Conservation (phyloP, 2,329 filamentous ascomycete genomes). For the Trichoderma sp. region DNA sequence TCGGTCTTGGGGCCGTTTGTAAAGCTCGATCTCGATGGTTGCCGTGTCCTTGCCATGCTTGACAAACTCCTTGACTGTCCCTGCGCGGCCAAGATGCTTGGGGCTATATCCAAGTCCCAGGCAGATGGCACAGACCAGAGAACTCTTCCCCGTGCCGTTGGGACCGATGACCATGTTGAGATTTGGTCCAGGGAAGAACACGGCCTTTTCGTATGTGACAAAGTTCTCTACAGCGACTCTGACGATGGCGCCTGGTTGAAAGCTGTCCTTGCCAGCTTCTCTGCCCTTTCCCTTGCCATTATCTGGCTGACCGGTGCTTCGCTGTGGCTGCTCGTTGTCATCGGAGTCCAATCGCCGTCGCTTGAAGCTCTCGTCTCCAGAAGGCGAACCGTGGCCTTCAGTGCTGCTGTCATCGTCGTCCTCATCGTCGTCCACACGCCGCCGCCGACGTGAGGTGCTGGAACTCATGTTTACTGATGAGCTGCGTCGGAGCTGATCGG, state of each 20-base stretch:
- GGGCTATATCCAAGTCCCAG: conserved; percentile 84
- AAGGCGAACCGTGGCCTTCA: conserved; percentile 26
- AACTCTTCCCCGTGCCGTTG: conserved; percentile 98
- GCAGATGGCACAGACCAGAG: conserved; percentile 94
- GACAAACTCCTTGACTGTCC: conserved; percentile 83
- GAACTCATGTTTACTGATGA: conserved; percentile 30
- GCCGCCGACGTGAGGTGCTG: conserved; percentile 40
- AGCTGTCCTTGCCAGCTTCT: conserved; percentile 34
- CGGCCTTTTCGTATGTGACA: conserved; percentile 89
- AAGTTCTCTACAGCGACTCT: conserved; percentile 85
- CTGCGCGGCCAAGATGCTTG: conserved; percentile 79
- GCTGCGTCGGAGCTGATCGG: background rate
- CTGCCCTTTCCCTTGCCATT: background rate
- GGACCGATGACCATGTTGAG: conserved; percentile 98
- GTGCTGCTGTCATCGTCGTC: conserved; percentile 29
- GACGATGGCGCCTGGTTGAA: conserved; percentile 80
- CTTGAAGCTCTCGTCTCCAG: conserved; percentile 35
- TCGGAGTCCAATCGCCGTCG: conserved; percentile 35
- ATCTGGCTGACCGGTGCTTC: conserved; percentile 14
- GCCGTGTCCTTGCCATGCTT: conserved; percentile 81
- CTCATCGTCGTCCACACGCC: conserved; percentile 45
- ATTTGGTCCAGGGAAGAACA: conserved; percentile 87
- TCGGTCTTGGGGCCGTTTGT: conserved; percentile 56
- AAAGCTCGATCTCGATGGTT: conserved; percentile 86
- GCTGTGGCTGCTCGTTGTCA: conserved; percentile 17